phyloP scores from a whole-genome alignment of 176 grass and related monocot species.

The Thalia dealbata region DNA sequence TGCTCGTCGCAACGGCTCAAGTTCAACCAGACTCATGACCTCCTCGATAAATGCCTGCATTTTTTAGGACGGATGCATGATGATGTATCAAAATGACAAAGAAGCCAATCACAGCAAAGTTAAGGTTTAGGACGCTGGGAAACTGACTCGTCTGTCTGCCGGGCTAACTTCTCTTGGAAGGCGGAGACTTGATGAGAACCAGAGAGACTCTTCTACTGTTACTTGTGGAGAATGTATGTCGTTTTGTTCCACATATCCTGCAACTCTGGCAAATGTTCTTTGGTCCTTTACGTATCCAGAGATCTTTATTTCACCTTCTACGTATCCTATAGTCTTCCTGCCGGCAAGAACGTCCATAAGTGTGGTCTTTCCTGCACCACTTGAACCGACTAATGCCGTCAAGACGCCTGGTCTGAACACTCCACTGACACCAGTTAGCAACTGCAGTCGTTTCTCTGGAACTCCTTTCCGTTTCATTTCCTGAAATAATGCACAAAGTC shows the following conservation, averaged over 20 bases:
- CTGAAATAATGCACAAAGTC: slow-evolving; percentile 19
- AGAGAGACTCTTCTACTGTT: slow-evolving; percentile 65
- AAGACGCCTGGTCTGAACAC: slow-evolving; percentile 59
- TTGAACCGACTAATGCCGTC: slow-evolving; percentile 69
- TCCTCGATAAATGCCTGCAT: slow-evolving; percentile 65
- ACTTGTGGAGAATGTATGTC: slow-evolving; percentile 79
- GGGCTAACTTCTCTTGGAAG: slow-evolving; percentile 39
- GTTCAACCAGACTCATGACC: slow-evolving; percentile 66
- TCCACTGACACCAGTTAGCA: slow-evolving; percentile 51
- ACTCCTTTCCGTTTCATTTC: slow-evolving; percentile 43
- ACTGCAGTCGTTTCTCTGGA: slow-evolving; percentile 41
- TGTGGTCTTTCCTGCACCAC: slow-evolving; percentile 74
- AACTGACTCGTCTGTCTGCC: slow-evolving; percentile 40
- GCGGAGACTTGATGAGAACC: slow-evolving; percentile 63
- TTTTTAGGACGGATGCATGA: not conserved
- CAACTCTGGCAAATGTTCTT: slow-evolving; percentile 55
- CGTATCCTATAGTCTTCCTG: slow-evolving; percentile 62
- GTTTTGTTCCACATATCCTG: slow-evolving; percentile 87
- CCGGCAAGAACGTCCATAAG: slow-evolving; percentile 69
- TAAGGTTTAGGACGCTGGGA: not conserved
- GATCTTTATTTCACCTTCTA: slow-evolving; percentile 62
- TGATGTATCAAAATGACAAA: slow-evolving; percentile 8
- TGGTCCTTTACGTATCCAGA: slow-evolving; percentile 62
- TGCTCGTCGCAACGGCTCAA: slow-evolving; percentile 49
- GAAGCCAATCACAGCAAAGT: not conserved